Base-by-base conservation (phyloP, 2,329 filamentous ascomycete genomes). In the Chaetomiaceae sp. region DNA sequence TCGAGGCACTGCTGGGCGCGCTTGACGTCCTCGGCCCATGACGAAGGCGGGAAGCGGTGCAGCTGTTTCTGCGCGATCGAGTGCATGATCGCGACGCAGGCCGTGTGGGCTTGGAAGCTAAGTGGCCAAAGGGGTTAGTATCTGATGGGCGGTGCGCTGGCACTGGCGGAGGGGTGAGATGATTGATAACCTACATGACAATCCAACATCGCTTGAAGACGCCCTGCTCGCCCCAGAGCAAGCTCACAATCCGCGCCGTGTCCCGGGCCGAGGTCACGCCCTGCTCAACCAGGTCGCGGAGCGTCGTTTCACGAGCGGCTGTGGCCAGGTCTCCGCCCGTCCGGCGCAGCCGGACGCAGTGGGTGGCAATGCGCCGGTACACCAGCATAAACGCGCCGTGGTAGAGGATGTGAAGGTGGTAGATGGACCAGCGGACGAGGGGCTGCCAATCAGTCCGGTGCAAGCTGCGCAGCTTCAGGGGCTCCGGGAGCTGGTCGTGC, bases 161-260 rank as follows among this genome's bases (percentile, higher is more conserved):
- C 9, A 34, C 1, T 32, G 10, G 17, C 33, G 11, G 18, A 2
- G 9, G 7, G 17, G 17, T 5, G 20, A n/a, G 40, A n/a, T n/a
- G n/a, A n/a, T n/a, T n/a, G n/a, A n/a, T n/a, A n/a, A n/a, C 59
- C 45, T 53, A 64, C 62, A 64, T 61, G 11, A 62, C 56, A 6
- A 64, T 47, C 60, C 61, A 65, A 27, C 56, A 60, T 1, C 56
- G 48, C 29, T 52, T 55, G 19, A 60, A 56, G 15, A 59, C 47
- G 14, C 50, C 48, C 5, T 50, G 45, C 12, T 58, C 55, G 7
- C 45, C 42, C 1, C 58, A 41, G 3, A 65, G 47, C 2, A 58
- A 38, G 0, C 49, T 43, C 3, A 62, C 49, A 4, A 65, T 56
- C 3, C 51, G 36, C 0, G 61, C 58, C 0, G 62, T 59, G 7